Evolutionary conservation across 352 stramenopile genomes (phyloP), one percentile per base, ranked within the genome.

Genomic region (Pythium utonaiense): DNA sequence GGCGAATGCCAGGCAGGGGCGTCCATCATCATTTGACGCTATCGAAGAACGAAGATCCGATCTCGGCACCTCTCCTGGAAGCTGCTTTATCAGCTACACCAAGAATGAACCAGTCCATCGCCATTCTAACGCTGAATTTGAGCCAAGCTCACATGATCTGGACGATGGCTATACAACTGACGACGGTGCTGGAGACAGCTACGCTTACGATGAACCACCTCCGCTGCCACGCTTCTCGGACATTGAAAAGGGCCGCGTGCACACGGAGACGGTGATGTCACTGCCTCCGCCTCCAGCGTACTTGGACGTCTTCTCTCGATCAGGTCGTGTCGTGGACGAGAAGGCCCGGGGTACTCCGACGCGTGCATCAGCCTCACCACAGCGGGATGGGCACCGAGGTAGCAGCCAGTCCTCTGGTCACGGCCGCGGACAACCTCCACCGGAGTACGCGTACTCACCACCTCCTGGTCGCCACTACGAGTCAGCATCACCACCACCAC

Each of bases 171-270:
- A 47, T 9, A 47, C n/a, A 19, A 47, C 40, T 17, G 40, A 47
- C 22, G 36, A 38, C 16, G 22, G 33, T n/a, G 50, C 36, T 8
- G n/a, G n/a, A 25, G 57, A 40, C 31, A 28, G n/a, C 36, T 22
- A 34, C 44, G 45, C 21, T 19, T n/a, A 41, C 21, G 53, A 45
- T 4, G 51, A 44, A 1, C 17, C 17, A 1, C 24, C 40, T 6
- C 33, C 42, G 10, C 34, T 72, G 42, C 73, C 73, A 17, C 70
- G 70, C 12, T 77, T 80, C 57, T 80, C 73, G 5, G 73, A 80
- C 27, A 75, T 80, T 34, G 69, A 78, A 25, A 47, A 40, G n/a
- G 72, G 72, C 8, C 58, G 64, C 14, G 44, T 80, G 19, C 36
- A 56, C 3, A 78, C 70, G 19, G 48, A 50, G 0, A 50, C 69